These are phyloP conservation scores for Monoraphidium neglectum DNA, from an alignment of 139 green algal genomes.

Conservation along the genomic window DNA sequence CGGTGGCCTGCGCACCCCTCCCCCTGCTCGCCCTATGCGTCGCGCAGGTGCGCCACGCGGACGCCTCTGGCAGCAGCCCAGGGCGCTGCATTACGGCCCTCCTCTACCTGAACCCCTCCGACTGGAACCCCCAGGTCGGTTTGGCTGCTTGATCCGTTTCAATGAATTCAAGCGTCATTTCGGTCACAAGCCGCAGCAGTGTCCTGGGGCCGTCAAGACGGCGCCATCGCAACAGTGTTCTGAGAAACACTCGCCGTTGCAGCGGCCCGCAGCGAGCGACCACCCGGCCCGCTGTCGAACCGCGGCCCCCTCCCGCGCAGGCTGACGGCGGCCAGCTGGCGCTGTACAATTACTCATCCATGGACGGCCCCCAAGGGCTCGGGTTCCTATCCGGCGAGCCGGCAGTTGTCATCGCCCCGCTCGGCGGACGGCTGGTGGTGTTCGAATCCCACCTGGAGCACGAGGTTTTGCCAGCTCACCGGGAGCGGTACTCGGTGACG, in stretches of 20 bases:
- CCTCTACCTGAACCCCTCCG: slow-evolving; percentile 65
- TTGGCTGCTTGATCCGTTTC: background rate
- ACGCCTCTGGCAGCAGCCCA: slow-evolving; percentile 47
- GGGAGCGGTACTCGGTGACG: slow-evolving; percentile 55
- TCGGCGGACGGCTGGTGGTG: slow-evolving; percentile 63
- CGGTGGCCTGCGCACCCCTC: too few relatives aligned
- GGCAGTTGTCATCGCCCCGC: slow-evolving; percentile 45
- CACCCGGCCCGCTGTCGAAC: background rate
- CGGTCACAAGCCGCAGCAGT: too few relatives aligned
- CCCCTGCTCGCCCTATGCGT: too few relatives aligned
- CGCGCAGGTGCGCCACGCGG: slow-evolving; percentile 55
- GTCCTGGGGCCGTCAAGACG: too few relatives aligned
- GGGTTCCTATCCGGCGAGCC: slow-evolving; percentile 24
- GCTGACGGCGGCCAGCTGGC: slow-evolving; percentile 49
- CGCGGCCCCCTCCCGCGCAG: background rate
- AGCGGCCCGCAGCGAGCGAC: too few relatives aligned
- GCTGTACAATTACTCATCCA: slow-evolving; percentile 42
- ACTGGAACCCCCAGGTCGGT: slow-evolving; percentile 42
- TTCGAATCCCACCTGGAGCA: slow-evolving; percentile 67
- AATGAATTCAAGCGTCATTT: too few relatives aligned
- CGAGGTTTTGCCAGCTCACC: slow-evolving; percentile 65
- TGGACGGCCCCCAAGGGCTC: background rate
- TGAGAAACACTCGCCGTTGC: too few relatives aligned
- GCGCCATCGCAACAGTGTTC: too few relatives aligned
- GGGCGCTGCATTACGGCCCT: slow-evolving; percentile 64